These are phyloP conservation scores for Apiospora malaysiana DNA, from an alignment of 2,329 filamentous ascomycete genomes.

Conservation along the genomic window DNA sequence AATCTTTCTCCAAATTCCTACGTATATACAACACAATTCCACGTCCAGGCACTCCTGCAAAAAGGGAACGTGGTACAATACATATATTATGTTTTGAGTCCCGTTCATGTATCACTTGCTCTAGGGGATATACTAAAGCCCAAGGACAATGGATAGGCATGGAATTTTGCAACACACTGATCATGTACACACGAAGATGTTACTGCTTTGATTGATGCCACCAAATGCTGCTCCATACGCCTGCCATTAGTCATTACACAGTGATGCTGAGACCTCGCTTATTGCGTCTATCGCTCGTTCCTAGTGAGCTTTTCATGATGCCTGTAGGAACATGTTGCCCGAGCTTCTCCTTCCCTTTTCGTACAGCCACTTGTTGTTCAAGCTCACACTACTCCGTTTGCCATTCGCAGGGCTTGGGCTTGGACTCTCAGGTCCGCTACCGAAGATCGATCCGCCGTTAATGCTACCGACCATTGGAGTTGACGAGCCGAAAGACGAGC, in stretches of 20 bases:
- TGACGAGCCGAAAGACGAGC: conserved; percentile 65
- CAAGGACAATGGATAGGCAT: too few relatives aligned
- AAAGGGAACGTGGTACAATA: neutral
- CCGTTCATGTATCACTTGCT: neutral
- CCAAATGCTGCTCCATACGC: conserved; percentile 1
- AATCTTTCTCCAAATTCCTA: neutral
- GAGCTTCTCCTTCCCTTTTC: conserved; percentile 73
- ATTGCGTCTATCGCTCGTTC: neutral
- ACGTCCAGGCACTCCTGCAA: neutral
- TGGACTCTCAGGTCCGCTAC: conserved; percentile 68
- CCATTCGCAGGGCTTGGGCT: conserved; percentile 66
- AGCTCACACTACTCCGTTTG: conserved; percentile 74
- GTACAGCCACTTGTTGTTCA: conserved; percentile 96
- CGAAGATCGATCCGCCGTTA: conserved; percentile 54
- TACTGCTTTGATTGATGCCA: neutral
- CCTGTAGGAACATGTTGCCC: conserved; percentile 46
- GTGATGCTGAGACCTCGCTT: neutral
- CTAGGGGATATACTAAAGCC: neutral
- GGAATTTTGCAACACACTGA: neutral
- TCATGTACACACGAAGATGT: neutral
- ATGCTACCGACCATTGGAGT: conserved; percentile 59
- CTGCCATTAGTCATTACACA: conserved; percentile 15
- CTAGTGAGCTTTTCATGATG: conserved; percentile 23
- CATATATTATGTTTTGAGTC: neutral
- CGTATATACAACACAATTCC: neutral